phyloP scores from a whole-genome alignment of 23 red algal species.

The Pyropia haitanensis region DNA sequence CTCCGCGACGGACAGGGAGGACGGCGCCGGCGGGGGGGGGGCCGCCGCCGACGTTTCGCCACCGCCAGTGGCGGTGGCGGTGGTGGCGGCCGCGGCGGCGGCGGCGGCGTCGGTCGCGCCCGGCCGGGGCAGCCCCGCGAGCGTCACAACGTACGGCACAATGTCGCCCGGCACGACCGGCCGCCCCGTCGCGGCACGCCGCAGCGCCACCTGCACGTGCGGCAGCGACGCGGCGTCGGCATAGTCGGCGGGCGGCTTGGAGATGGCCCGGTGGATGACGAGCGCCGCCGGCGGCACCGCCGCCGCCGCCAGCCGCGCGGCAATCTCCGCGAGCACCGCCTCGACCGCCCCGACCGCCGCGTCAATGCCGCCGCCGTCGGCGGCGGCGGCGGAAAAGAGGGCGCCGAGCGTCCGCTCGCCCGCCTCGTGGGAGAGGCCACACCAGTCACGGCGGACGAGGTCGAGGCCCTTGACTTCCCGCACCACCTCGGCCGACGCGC shows the following conservation, averaged over 20 bases:
- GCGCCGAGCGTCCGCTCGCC: slow-evolving; percentile 39
- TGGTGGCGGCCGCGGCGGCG: neutral
- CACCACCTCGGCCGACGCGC: slow-evolving; percentile 31
- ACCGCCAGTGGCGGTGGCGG: neutral
- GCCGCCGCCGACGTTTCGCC: neutral
- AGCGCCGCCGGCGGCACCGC: slow-evolving; percentile 46
- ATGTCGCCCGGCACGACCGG: slow-evolving; percentile 54
- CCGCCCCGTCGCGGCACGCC: slow-evolving; percentile 36
- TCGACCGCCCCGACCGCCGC: slow-evolving; percentile 67
- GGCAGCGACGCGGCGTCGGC: slow-evolving; percentile 50
- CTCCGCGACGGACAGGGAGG: slow-evolving; percentile 11
- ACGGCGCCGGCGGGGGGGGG: neutral
- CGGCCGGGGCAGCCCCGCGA: neutral
- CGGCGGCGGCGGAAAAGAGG: slow-evolving; percentile 30
- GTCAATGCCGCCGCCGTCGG: slow-evolving; percentile 14
- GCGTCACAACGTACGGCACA: slow-evolving; percentile 87
- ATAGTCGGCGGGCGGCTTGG: slow-evolving; percentile 72
- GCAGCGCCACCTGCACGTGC: slow-evolving; percentile 91
- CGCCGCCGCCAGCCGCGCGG: slow-evolving; percentile 34
- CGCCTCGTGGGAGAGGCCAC: slow-evolving; percentile 58
- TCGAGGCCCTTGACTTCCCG: slow-evolving; percentile 97
- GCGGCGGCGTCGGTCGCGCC: neutral
- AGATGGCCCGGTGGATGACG: slow-evolving; percentile 79
- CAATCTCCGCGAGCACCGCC: slow-evolving; percentile 22
- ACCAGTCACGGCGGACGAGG: slow-evolving; percentile 97